Base-by-base conservation (phyloP, 2,329 filamentous ascomycete genomes). In the Capronia coronata region DNA sequence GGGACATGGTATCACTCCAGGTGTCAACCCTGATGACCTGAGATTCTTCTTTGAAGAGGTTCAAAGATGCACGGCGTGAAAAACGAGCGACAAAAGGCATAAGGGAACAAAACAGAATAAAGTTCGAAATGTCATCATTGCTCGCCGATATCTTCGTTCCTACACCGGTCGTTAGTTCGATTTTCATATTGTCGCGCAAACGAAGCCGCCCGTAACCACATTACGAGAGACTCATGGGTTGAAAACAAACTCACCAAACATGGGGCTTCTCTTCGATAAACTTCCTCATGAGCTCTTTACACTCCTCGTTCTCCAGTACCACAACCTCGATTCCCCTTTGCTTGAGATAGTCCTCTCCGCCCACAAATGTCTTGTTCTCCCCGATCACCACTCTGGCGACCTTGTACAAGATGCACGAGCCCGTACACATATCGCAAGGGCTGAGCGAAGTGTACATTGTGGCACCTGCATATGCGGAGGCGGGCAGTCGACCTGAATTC, bases 1-100 rank as follows among this genome's bases (percentile, higher is more conserved):
- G 55, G 93, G 93, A 7, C 93, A 98, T 65, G 93, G 93, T 87
- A 89, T 98, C 57, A 98, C 93, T 25, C 93, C 93, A 0, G 85
- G 90, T 57, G 93, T 98, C 46, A 86, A 97, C 61, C 93, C 93
- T 0, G 89, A 97, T 43, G 84, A 95, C 67, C 73, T 98, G 59
- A 91, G 82, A 66, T 94, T 94, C 71, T 98, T 87, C 74, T 91
- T 98, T 58, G 76, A 94, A 64, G 93, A 98, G 69, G 82, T 97
- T 49, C 88, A 95, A 67, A 79, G 86, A 41, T 69, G 78, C 29
- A 77, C 61, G 25, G 63, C 52, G n/a, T 48, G 25, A 53, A 39
- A 29, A 22, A 16, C 9, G 8, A 18, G 7, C 7, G n/a, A 19
- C 18, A 37, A 19, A 37, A 37, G 34, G 4, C 7, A 37, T 9